These are phyloP conservation scores for Coffea eugenioides DNA, from an alignment of 257 asterid species.

Conservation along the genomic window DNA sequence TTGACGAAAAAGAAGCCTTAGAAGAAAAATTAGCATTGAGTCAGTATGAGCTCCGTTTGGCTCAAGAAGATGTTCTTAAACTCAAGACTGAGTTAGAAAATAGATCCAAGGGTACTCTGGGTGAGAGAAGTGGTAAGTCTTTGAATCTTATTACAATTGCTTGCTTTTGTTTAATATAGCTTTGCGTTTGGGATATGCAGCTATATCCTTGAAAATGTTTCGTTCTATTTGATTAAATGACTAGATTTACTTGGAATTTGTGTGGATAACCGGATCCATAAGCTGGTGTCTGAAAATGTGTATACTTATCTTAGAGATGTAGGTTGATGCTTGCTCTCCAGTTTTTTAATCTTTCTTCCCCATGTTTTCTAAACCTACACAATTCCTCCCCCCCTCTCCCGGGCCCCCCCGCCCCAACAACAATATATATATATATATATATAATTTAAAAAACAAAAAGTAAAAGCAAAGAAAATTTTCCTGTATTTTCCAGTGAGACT, in stretches of 20 bases:
- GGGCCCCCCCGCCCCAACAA: too few relatives aligned
- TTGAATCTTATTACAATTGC: not conserved
- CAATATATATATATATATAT: too few relatives aligned
- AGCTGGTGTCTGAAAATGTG: not conserved
- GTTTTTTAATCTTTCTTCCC: not conserved
- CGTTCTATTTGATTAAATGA: not conserved
- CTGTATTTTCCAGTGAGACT: not conserved
- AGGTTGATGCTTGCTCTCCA: not conserved
- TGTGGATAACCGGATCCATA: not conserved
- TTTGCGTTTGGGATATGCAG: not conserved
- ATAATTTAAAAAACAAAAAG: too few relatives aligned
- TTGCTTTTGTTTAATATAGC: not conserved
- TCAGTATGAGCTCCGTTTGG: constrained; percentile 94
- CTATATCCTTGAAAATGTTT: not conserved
- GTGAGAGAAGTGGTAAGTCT: constrained; percentile 34
- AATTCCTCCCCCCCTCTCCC: too few relatives aligned
- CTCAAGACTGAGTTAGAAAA: constrained; percentile 73
- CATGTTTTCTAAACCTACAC: too few relatives aligned
- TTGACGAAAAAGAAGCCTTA: constrained; percentile 79
- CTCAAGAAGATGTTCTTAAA: constrained; percentile 78
- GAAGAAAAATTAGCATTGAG: constrained; percentile 87
- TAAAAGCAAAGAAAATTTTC: not conserved
- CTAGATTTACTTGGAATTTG: not conserved
- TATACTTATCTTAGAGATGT: not conserved
- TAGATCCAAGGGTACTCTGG: constrained; percentile 45